Percentiles rank a stretch among this genome's conserved stretches.
phyloP scores from a whole-genome alignment of 805 yeast genomes.

The Yamadazyma sp. region DNA sequence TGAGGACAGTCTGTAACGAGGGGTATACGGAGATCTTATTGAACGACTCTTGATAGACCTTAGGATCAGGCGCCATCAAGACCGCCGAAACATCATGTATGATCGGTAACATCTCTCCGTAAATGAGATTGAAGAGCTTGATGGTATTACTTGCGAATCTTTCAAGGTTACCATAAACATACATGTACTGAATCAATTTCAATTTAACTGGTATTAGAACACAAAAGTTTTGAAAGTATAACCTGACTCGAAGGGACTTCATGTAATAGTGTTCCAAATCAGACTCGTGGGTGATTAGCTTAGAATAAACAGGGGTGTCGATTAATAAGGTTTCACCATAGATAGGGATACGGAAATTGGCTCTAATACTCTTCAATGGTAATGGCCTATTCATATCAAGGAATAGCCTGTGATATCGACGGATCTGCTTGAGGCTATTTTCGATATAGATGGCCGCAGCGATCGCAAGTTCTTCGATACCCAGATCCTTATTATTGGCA shows the following conservation, averaged over 20 bases:
- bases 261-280: slow-evolving; percentile 2
- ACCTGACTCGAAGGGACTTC: slow-evolving; percentile 2
- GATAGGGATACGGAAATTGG: slow-evolving; percentile 1
- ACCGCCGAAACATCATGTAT: not conserved
- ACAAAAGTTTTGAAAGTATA: slow-evolving; percentile 1
- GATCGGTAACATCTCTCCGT: slow-evolving; percentile 1
- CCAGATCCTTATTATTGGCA: slow-evolving; percentile 2
- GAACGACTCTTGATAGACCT: not conserved
- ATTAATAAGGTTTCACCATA: not conserved
- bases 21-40: slow-evolving; percentile 3
- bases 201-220: not conserved
- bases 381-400: slow-evolving; percentile 1
- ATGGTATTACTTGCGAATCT: not conserved
- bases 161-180: not conserved
- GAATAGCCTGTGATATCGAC: not conserved
- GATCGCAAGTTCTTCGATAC: slow-evolving; percentile 2
- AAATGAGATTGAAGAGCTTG: not conserved
- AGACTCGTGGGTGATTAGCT: not conserved
- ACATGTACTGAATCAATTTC: not conserved
- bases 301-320: not conserved
- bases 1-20: slow-evolving; percentile 33
- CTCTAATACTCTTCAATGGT: not conserved
- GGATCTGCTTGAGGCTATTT: not conserved
- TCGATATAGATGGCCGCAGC: not conserved
- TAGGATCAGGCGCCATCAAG: not conserved